Evolutionary conservation across 805 yeast genomes (phyloP).

Genomic region (Alloascoidea hylecoeti): DNA sequence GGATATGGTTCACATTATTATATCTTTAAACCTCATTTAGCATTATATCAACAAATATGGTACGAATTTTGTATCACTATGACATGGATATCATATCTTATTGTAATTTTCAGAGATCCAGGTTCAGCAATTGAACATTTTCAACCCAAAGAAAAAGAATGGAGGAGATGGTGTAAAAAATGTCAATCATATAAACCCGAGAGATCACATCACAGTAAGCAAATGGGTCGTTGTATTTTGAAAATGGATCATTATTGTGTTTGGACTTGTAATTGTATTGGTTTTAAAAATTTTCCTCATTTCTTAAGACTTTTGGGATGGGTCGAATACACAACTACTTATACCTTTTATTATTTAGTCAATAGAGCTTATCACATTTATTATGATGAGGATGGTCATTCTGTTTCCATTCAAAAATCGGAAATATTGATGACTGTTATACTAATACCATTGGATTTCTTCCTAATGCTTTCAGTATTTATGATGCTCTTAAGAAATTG

Average conservation of each 20-base stretch:
- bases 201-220: conserved; percentile 66
- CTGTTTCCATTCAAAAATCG: conserved; percentile 32
- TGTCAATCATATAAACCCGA: conserved; percentile 60
- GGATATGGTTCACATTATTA: conserved; percentile 53
- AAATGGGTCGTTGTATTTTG: conserved; percentile 51
- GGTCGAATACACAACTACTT: conserved; percentile 36
- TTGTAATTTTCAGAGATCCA: conserved; percentile 56
- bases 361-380: conserved; percentile 1
- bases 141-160: conserved; percentile 24
- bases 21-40: conserved; percentile 31
- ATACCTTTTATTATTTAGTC: conserved; percentile 1
- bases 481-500: conserved; percentile 50
- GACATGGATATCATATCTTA: conserved; percentile 61
- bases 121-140: conserved; percentile 45
- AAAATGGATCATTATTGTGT: conserved; percentile 71
- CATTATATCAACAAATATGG: conserved; percentile 23
- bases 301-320: conserved; percentile 55
- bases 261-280: conserved; percentile 78
- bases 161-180: conserved; percentile 57
- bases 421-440: conserved; percentile 44
- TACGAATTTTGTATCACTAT: conserved; percentile 33
- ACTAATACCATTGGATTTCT: conserved; percentile 35
- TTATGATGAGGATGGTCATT: neutral
- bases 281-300: conserved; percentile 55
- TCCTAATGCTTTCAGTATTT: conserved; percentile 47